Base-by-base conservation (phyloP, 1,284 basidiomycete species). In the Marasmius oreades region DNA sequence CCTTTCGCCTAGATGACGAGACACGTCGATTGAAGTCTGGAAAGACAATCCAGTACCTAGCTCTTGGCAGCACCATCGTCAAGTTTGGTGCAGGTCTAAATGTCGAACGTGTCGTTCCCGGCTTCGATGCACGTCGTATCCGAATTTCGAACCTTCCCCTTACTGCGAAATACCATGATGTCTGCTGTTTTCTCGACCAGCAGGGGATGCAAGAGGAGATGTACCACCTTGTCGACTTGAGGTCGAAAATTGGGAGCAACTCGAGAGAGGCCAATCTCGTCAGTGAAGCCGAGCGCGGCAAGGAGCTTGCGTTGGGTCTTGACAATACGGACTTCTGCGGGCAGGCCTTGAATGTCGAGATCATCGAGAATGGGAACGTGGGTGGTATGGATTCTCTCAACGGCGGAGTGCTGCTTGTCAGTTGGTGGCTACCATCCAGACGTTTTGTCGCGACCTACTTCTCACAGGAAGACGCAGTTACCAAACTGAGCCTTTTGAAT, bases 81-180 rank as follows among this genome's bases (percentile, higher is more conserved):
- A 78, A 77, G 4, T 80, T 69, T 47, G 69, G 69, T n/a, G 75
- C 79, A 2, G 80, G 80, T 5, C 62, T 82, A 34, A 65, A 74
- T 20, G 67, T 82, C 24, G 64, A 63, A 51, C 63, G 66, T n/a
- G 59, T 80, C 31, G 62, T 78, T 23, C 66, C 73, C 16, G 80
- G 81, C 5, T 82, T 80, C 59, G 77, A 82, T 44, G 70, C 76
- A 7, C 80, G 79, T 60, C 70, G 69, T 12, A 62, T 82, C 20
- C 71, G 65, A 1, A 67, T 82, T 33, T 69, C 68, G 48, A 73
- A 74, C 47, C 67, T 83, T n/a, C 77, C 78, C 2, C 44, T 55
- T 20, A 64, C 74, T 28, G 69, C 72, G 2, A 71, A 63, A 43
- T 62, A 61, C 2, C 58, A 66, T 1, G 78, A 81, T 48, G 67